Conservation (phyloP, 2,329 filamentous ascomycete genomes). For the Cladosporium velox region DNA sequence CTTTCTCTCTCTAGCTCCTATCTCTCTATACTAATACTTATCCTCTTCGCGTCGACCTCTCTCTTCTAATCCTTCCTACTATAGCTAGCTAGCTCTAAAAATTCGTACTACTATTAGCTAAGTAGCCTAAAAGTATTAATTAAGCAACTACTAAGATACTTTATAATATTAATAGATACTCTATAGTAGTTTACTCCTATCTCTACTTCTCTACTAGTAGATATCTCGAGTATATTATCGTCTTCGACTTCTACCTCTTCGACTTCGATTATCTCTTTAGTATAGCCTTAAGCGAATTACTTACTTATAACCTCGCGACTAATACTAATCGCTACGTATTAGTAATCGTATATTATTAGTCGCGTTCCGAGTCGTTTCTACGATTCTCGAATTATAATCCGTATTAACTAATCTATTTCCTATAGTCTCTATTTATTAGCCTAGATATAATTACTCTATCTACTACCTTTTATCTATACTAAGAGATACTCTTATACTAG, state of each 20-base stretch:
- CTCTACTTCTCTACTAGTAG: conserved; percentile 20
- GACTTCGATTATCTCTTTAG: conserved; percentile 26
- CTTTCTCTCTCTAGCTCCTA: neutral
- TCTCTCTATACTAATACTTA: neutral
- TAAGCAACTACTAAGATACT: conserved; percentile 18
- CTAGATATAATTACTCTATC: conserved; percentile 23
- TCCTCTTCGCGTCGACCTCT: neutral
- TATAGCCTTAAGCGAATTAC: conserved; percentile 27
- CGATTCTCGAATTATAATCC: conserved; percentile 26
- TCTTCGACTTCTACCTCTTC: conserved; percentile 29
- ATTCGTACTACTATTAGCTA: conserved; percentile 14
- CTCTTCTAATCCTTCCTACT: neutral
- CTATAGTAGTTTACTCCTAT: conserved; percentile 24
- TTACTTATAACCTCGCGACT: conserved; percentile 23
- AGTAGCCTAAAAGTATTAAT: conserved; percentile 29
- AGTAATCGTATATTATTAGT: conserved; percentile 25
- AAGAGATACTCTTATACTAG: conserved; percentile 28
- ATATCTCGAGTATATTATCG: conserved; percentile 28
- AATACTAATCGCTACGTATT: conserved; percentile 26
- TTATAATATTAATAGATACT: conserved; percentile 26
- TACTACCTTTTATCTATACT: conserved; percentile 22
- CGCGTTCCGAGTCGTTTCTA: conserved; percentile 24
- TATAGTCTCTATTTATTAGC: conserved; percentile 22
- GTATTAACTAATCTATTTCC: conserved; percentile 24
- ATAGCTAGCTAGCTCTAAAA: conserved; percentile 21